These are phyloP conservation scores for Triticum timopheevii DNA, from an alignment of 176 grass and related monocot genomes.

Conservation along the genomic window DNA sequence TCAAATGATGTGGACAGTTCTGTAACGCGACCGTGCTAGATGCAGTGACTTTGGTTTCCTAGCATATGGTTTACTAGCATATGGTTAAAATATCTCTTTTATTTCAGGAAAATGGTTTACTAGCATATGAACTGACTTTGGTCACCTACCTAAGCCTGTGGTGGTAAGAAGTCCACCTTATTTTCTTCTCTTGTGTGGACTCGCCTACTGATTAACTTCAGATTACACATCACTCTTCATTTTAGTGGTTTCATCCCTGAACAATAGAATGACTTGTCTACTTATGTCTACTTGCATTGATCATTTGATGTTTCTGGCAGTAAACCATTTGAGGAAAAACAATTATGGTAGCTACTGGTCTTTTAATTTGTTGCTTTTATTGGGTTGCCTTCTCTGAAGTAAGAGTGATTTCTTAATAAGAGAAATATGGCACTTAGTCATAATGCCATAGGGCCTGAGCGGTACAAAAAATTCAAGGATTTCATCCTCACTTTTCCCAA, in stretches of 20 bases:
- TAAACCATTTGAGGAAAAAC: neutral
- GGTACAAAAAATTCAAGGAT: too few species aligned
- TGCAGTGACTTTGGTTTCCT: too few species aligned
- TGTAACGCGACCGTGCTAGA: too few species aligned
- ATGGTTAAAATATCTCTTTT: neutral
- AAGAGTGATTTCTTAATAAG: too few species aligned
- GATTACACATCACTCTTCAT: neutral
- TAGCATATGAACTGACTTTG: constrained; percentile 94
- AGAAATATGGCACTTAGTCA: too few species aligned
- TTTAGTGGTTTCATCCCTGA: neutral
- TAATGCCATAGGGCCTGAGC: too few species aligned
- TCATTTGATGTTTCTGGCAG: neutral
- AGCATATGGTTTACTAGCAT: too few species aligned
- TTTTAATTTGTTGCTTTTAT: neutral
- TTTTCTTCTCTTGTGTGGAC: neutral
- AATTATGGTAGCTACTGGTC: too few species aligned
- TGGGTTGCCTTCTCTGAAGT: too few species aligned
- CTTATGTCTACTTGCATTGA: neutral
- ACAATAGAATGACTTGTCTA: neutral
- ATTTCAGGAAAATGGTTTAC: constrained; percentile 86
- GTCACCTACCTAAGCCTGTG: constrained; percentile 77
- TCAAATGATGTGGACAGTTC: too few species aligned
- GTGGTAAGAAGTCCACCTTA: constrained; percentile 77
- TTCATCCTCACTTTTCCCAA: neutral
- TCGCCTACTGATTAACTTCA: neutral